Percentiles rank a stretch among this genome's conserved stretches.
These are phyloP conservation scores for Fusarium staphyleae DNA, from an alignment of 2,329 filamentous ascomycete species.

Conservation along the genomic window DNA sequence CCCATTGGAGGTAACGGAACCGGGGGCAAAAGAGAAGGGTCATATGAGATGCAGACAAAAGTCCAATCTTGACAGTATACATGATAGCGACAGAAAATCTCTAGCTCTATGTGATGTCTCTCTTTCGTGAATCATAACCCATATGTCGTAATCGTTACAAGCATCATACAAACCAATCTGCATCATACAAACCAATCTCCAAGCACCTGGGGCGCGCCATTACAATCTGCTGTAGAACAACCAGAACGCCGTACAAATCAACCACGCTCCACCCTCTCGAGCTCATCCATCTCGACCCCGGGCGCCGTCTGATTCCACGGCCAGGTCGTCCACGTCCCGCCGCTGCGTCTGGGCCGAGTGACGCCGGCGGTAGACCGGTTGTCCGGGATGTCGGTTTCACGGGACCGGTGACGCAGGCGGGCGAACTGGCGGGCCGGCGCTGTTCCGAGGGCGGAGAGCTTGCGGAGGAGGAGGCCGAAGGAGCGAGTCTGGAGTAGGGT, in stretches of 20 bases:
- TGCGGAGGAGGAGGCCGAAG: conserved; percentile 43
- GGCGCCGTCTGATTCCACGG: conserved; percentile 1
- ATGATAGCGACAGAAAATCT: conserved; percentile 9
- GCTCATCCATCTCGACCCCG: conserved; percentile 12
- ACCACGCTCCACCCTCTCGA: conserved; percentile 18
- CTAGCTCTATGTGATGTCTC: not conserved
- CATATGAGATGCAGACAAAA: conserved; percentile 7
- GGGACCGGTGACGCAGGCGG: conserved; percentile 13
- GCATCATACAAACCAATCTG: not conserved
- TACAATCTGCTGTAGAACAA: conserved; percentile 3
- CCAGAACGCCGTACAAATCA: conserved; percentile 5
- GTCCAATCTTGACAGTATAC: conserved; percentile 4
- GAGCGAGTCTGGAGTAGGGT: conserved; percentile 54
- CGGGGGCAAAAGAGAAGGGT: not conserved
- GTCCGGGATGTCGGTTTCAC: conserved; percentile 31
- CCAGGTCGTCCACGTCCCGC: conserved; percentile 17
- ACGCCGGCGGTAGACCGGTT: conserved; percentile 26
- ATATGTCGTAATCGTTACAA: not conserved
- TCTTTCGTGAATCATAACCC: conserved; percentile 1
- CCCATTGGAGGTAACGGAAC: not conserved
- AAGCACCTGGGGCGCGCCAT: not conserved
- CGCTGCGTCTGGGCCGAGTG: conserved; percentile 7
- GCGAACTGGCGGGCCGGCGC: conserved; percentile 7
- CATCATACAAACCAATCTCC: not conserved
- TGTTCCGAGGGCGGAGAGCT: conserved; percentile 20